Conservation (phyloP, 2,329 filamentous ascomycete genomes). For the Amauroascus niger region DNA sequence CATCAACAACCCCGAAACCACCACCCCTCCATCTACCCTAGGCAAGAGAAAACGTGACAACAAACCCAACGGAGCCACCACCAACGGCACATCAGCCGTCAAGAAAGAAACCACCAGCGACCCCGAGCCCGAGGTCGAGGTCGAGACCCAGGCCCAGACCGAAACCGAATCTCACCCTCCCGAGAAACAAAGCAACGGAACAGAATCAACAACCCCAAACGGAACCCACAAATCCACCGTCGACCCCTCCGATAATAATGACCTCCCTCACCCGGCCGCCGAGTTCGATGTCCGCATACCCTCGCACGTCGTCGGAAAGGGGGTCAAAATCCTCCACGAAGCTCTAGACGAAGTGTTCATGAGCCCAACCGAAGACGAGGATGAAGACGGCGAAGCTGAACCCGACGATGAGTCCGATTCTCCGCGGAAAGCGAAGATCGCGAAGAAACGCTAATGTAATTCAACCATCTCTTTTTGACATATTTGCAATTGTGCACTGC, state of each 20-base stretch:
- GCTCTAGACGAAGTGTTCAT: conserved; percentile 35
- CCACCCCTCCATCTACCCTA: no score
- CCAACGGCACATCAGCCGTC: conserved; percentile 20
- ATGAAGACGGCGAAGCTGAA: conserved; percentile 25
- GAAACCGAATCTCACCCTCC: neutral
- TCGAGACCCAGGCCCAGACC: neutral
- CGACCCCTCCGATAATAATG: neutral
- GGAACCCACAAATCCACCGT: neutral
- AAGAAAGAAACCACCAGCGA: conserved; percentile 14
- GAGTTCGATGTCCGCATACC: conserved; percentile 41
- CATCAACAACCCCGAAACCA: neutral
- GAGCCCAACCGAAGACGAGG: conserved; percentile 35
- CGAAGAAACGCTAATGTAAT: neutral
- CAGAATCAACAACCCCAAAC: neutral
- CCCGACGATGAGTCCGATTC: neutral
- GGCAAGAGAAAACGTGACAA: conserved; percentile 14
- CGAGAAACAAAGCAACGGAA: neutral
- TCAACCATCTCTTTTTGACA: neutral
- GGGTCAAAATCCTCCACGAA: conserved; percentile 43
- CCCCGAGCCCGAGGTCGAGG: neutral
- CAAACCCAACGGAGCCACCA: conserved; percentile 16
- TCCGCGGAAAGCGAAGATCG: neutral
- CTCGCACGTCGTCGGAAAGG: conserved; percentile 41
- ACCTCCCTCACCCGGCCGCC: neutral
- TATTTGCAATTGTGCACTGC: neutral